A percentile compares a stretch with the other conserved stretches of the same genome.
Evolutionary conservation across 345 rosid genomes (phyloP).

Genomic region (Aquilaria malaccensis): DNA sequence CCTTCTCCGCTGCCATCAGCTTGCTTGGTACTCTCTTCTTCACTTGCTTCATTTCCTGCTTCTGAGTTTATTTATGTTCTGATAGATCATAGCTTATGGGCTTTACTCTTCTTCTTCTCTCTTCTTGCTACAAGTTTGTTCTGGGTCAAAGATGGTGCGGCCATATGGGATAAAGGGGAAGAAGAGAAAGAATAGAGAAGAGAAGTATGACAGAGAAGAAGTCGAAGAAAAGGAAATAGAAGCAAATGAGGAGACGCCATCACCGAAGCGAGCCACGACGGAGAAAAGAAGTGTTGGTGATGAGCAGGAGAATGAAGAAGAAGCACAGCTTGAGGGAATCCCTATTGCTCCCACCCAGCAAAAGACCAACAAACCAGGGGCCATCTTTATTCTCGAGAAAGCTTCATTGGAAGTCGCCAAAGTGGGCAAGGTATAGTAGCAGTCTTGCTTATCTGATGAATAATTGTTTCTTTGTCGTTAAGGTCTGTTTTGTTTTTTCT

Average conservation of each 20-base stretch:
- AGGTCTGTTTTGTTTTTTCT: background rate
- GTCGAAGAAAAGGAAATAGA: constrained; percentile 31
- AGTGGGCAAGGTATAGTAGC: constrained; percentile 69
- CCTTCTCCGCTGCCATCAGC: too few species aligned
- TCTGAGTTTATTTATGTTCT: too few species aligned
- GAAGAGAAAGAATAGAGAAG: constrained; percentile 55
- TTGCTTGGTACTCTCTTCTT: too few species aligned
- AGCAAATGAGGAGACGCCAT: constrained; percentile 22
- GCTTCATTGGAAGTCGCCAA: constrained; percentile 91
- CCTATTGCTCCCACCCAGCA: constrained; percentile 33
- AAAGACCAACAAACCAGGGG: constrained; percentile 30
- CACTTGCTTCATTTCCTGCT: too few species aligned
- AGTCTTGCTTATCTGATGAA: background rate
- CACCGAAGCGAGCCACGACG: constrained; percentile 19
- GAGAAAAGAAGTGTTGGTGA: constrained; percentile 16
- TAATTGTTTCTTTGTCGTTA: background rate
- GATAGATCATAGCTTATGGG: too few species aligned
- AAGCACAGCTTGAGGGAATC: constrained; percentile 43
- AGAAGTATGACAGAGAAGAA: constrained; percentile 45
- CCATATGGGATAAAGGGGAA: constrained; percentile 51
- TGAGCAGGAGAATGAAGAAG: constrained; percentile 21
- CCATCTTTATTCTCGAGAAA: constrained; percentile 73
- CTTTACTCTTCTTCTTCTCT: too few species aligned
- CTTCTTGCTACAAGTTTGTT: background rate
- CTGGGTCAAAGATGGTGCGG: constrained; percentile 44